Evolutionary conservation across 2,329 filamentous ascomycete species (phyloP).

Genomic region (Cordyceps tenuipes): DNA sequence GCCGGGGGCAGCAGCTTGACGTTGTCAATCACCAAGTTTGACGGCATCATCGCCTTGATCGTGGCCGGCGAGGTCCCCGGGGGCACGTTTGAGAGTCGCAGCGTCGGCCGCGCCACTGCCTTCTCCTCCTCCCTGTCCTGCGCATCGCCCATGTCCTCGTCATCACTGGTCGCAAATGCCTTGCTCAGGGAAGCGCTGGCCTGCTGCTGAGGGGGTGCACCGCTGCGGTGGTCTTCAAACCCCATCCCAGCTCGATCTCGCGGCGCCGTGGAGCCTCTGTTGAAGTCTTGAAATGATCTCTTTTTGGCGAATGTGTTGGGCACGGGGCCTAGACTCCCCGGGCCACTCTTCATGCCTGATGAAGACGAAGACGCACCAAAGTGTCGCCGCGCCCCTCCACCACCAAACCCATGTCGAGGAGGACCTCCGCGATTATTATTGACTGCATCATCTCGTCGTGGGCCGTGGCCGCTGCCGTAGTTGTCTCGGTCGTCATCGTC

Average conservation of each 20-base stretch:
- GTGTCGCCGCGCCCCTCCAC: conserved; percentile 47
- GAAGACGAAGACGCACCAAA: conserved; percentile 38
- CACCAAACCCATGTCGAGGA: conserved; percentile 22
- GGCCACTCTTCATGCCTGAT: conserved; percentile 49
- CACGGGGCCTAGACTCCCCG: conserved; percentile 51
- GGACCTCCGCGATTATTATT: conserved; percentile 13
- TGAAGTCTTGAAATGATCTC: conserved; percentile 37
- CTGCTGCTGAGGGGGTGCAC: conserved; percentile 29
- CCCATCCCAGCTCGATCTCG: conserved; percentile 24
- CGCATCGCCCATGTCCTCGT: conserved; percentile 41
- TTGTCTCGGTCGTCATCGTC: conserved; percentile 21
- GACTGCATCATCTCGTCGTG: conserved; percentile 1
- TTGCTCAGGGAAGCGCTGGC: conserved; percentile 43
- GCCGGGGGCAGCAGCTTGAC: conserved; percentile 59
- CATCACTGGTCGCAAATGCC: conserved; percentile 63
- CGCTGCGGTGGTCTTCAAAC: conserved; percentile 30
- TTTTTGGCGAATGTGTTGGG: conserved; percentile 45
- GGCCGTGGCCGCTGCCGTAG: conserved; percentile 8
- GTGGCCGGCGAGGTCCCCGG: conserved; percentile 51
- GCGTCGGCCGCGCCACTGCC: conserved; percentile 52
- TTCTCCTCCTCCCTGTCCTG: conserved; percentile 44
- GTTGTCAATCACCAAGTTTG: conserved; percentile 58
- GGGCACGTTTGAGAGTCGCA: conserved; percentile 53
- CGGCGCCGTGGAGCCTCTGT: conserved; percentile 23
- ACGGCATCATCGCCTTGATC: conserved; percentile 51